Percentiles rank a stretch among this genome's conserved stretches.
Conservation (phyloP, 2,329 filamentous ascomycete species). For the Colletotrichum sp. region DNA sequence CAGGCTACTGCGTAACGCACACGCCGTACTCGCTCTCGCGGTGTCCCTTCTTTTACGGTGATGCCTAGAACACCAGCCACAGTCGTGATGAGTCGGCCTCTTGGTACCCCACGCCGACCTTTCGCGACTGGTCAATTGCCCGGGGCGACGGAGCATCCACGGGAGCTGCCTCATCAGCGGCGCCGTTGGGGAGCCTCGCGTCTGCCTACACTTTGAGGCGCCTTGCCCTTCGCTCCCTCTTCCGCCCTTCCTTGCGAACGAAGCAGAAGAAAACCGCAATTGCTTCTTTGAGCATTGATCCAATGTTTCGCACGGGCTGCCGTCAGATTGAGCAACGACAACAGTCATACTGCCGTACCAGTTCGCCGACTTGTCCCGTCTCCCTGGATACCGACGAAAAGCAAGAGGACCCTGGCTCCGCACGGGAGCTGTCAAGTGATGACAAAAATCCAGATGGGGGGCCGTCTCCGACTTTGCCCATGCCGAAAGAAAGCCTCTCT, state of each 20-base stretch:
- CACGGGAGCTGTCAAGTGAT: conserved; percentile 11
- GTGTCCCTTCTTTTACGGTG: background rate
- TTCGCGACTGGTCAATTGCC: background rate
- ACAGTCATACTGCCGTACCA: background rate
- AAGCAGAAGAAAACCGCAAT: background rate
- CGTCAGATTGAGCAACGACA: background rate
- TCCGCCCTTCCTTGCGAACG: background rate
- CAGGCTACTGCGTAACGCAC: background rate
- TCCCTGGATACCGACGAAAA: conserved; percentile 5
- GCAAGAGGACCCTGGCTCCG: background rate
- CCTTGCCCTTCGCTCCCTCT: too few relatives aligned
- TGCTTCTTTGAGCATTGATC: background rate
- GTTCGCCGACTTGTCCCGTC: background rate
- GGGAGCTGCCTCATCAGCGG: background rate
- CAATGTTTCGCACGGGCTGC: background rate
- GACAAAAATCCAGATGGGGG: background rate
- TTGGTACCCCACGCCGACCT: background rate
- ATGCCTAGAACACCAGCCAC: conserved; percentile 15
- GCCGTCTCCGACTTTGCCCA: conserved; percentile 1
- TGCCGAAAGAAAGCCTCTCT: conserved; percentile 6
- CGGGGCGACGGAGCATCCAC: conserved; percentile 4
- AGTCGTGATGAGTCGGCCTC: conserved; percentile 11
- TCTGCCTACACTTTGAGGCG: background rate
- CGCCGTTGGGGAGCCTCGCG: background rate
- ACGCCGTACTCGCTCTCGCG: background rate